phyloP scores from a whole-genome alignment of 2,329 filamentous ascomycete genomes.

The Cordyceps cateniannulata region DNA sequence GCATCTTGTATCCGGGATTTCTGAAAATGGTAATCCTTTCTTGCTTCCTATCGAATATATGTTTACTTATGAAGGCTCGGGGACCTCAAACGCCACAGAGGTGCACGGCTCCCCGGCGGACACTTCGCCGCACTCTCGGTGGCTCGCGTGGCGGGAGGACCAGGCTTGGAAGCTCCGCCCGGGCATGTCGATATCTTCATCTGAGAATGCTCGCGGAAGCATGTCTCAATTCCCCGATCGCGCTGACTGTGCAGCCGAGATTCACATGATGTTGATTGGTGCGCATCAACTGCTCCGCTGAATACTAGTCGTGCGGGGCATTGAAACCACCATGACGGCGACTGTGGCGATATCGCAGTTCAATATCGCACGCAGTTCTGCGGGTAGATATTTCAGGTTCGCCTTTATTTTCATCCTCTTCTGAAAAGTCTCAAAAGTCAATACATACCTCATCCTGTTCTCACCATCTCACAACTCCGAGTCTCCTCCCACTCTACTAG shows the following conservation, averaged over 20 bases:
- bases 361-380: not conserved
- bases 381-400: not conserved
- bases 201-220: not conserved
- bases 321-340: not conserved
- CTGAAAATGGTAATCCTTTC: no score
- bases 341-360: conserved; percentile 4
- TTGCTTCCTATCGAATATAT: no score
- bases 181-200: not conserved
- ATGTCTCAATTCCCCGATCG: not conserved
- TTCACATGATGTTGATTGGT: conserved; percentile 10
- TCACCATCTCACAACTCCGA: not conserved
- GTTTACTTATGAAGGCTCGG: no score
- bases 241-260: not conserved
- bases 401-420: not conserved
- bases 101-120: not conserved
- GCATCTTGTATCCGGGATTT: no score
- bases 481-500: not conserved
- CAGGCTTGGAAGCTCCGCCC: not conserved
- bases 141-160: not conserved
- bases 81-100: not conserved
- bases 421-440: no score
- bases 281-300: conserved; percentile 11
- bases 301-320: conserved; percentile 3
- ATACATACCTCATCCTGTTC: no score
- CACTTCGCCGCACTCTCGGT: not conserved